Evolutionary conservation across 2,329 filamentous ascomycete species (phyloP), one percentile per base, ranked within the genome.

Genomic region (Bipolaris zeicola): DNA sequence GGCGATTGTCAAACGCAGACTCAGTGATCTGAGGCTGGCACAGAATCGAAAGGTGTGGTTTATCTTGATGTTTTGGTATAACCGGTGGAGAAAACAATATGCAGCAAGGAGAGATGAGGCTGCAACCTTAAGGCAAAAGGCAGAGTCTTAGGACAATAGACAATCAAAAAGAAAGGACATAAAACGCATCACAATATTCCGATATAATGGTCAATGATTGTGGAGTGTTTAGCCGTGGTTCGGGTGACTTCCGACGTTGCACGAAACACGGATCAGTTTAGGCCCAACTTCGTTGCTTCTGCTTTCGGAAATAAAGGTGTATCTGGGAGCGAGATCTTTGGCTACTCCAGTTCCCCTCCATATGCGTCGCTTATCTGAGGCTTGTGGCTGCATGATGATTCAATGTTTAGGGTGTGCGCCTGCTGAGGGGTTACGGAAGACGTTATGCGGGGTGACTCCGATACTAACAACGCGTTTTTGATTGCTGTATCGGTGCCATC

Each of bases 171-270:
- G 39, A 36, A 42, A 5, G 24, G 33, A 26, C 14, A 28, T n/a
- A 1, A 26, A 58, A 55, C 28, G 52, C 38, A 28, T 61, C 59
- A 64, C 52, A 58, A 60, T 66, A 65, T 55, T 53, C 57, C 33
- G 62, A 58, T 54, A 62, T 61, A 52, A 33, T 28, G n/a, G 37
- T 33, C 16, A 16, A 20, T 18, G 39, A 47, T 34, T 62, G 68
- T 71, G 64, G 42, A 68, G 57, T 64, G 58, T 66, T 72, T 72
- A 71, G 64, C 69, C 68, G 66, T 62, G 54, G 55, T 62, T 67
- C 62, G 62, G 65, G 45, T 60, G 41, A 42, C 47, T 38, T 48
- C 38, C 46, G 22, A 55, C 44, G 20, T 31, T 26, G 28, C 26
- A 28, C 39, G 34, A 13, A 37, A 46, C 43, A 49, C 60, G 60